Evolutionary conservation across 306 rosid genomes (phyloP), one percentile per base, ranked within the genome.

Genomic region (Fragaria iinumae): DNA sequence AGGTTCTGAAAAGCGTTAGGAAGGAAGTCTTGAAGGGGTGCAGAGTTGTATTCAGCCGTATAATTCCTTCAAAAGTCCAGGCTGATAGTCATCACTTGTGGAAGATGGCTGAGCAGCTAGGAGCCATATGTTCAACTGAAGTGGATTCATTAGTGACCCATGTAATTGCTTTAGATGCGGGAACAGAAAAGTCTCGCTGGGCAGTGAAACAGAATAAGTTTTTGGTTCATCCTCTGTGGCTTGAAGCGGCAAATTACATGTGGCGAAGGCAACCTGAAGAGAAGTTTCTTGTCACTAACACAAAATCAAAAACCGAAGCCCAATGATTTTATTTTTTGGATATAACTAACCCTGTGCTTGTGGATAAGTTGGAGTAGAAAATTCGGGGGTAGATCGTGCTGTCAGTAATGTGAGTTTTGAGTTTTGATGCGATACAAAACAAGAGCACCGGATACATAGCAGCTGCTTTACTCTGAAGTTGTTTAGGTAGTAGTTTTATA

Each of bases 181-280:
- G 97, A 69, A 95, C 97, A 4, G 97, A 90, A 80, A 95, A 95
- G 82, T 82, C 92, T 0, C 81, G 81, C 1, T 92, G 97, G 97
- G 97, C 96, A 23, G 80, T 86, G 72, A 88, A 85, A 76, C 91
- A 92, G 60, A 72, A 78, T 0, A 92, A 89, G 88, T 89, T 86
- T 69, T 69, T 95, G 88, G 99, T 95, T 73, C 88, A 87, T 81
- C 97, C 97, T n/a, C 79, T 69, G 57, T 95, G 97, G 99, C 80
- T 92, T 41, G 97, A 92, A 80, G 91, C 97, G 39, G 85, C 97
- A 48, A 88, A 89, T 78, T 95, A 80, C 72, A 79, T 92, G 81
- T 95, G 97, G 97, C 66, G 87, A 82, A 88, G 77, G 81, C 96
- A 80, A 47, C 88, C 91, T 1, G 99, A 92, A 80, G 97, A 89